Evolutionary conservation across 768 basidiomycete species (phyloP), one percentile per base, ranked within the genome.

Genomic region (Tulasnella sp.): DNA sequence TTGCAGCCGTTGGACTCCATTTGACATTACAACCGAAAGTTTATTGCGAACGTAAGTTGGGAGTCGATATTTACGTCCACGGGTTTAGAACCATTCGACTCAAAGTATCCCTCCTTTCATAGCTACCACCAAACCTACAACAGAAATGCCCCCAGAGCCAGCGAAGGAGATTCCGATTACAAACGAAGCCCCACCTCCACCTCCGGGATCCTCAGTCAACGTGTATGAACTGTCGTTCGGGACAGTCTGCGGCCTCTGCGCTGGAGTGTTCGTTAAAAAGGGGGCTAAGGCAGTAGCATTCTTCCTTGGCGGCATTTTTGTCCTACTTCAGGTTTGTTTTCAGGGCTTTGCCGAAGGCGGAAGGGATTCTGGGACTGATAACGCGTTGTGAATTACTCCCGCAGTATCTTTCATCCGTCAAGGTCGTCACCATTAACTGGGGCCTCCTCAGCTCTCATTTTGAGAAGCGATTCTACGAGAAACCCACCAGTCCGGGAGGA

Each of bases 261-360:
- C 94, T 0, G 97, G 97, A 0, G 87, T 99, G 0, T 99, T 99
- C 81, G 86, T 97, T 79, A 98, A 97, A 84, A 98, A 97, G 83
- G 96, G 97, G n/a, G 89, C 91, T 9, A 93, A 91, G 82, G 85
- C 88, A 1, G 83, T 91, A 14, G 97, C 96, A 0, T 96, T 94
- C 84, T 81, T 92, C 58, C 83, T 97, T n/a, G 97, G 97, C 3
- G 95, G 94, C 3, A 85, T 93, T 1, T 99, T 97, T 79, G 91
- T 98, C 29, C 83, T 98, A 67, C 87, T 99, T 11, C 96, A 97
- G 88, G 96, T 94, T 76, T 68, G 88, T 81, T 4, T 11, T 31
- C n/a, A 40, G 11, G 17, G 19, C 58, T 52, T 34, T 37, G 36
- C 14, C 58, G 40, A 9, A 19, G 15, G 40, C 40, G 36, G 6